These are phyloP conservation scores for Capillidium rhysosporum DNA, from an alignment of 371 early-diverging fungal genomes.

Conservation along the genomic window DNA sequence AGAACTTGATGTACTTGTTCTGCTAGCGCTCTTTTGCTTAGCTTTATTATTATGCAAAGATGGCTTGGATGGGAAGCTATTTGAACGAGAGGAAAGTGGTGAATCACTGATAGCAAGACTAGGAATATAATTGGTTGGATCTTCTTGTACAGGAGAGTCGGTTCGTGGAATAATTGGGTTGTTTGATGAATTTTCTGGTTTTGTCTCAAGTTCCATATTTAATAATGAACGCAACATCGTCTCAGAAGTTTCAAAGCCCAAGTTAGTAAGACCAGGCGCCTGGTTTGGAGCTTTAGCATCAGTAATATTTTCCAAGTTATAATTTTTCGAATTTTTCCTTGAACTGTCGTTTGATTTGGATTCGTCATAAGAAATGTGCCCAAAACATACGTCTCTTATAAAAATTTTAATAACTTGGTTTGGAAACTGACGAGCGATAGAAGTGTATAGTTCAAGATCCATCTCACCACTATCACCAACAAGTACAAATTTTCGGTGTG, in stretches of 20 bases:
- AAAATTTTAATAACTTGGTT: constrained; percentile 53
- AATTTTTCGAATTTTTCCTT: background rate
- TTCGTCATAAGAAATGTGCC: constrained; percentile 3
- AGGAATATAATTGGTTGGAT: too few relatives aligned
- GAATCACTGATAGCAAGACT: background rate
- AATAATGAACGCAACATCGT: background rate
- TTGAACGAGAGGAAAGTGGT: background rate
- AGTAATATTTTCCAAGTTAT: background rate
- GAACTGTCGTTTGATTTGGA: background rate
- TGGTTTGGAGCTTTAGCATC: background rate
- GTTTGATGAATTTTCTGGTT: too few relatives aligned
- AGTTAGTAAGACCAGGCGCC: background rate
- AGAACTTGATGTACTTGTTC: background rate
- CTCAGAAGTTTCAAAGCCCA: background rate
- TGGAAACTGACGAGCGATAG: constrained; percentile 34
- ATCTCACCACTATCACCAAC: constrained; percentile 83
- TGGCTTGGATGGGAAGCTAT: background rate
- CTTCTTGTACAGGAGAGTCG: too few relatives aligned
- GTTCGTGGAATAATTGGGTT: too few relatives aligned
- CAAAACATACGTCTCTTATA: constrained; percentile 54
- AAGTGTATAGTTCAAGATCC: constrained; percentile 62
- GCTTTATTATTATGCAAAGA: background rate
- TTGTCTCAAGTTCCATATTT: background rate
- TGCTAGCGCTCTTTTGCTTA: background rate
- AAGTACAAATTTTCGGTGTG: constrained; percentile 61